Evolutionary conservation across 2,329 filamentous ascomycete species (phyloP).

Genomic region (Amauroascus verrucosus): DNA sequence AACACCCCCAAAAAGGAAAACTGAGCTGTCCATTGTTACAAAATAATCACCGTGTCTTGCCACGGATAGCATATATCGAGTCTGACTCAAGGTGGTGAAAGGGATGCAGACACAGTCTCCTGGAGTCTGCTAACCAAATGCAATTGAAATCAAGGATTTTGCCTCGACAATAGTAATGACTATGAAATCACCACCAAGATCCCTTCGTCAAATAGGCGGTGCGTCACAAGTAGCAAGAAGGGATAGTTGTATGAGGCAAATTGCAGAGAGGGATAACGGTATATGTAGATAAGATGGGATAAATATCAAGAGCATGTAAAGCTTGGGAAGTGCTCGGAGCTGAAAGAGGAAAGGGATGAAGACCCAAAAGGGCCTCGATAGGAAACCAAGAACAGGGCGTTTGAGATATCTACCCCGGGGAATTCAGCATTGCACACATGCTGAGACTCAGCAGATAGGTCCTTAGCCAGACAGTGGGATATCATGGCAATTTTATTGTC

Average conservation of each 20-base stretch:
- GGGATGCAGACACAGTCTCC: background rate
- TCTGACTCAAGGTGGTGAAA: background rate
- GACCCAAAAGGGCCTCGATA: background rate
- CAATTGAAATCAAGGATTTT: no score
- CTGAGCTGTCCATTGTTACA: background rate
- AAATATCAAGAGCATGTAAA: no score
- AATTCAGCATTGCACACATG: background rate
- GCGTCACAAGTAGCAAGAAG: no score
- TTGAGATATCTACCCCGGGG: background rate
- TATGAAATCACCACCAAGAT: no score
- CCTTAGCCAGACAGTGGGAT: background rate
- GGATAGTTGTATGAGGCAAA: no score
- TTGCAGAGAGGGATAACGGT: no score
- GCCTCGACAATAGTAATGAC: no score
- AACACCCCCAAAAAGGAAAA: background rate
- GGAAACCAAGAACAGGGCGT: background rate
- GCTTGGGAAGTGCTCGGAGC: no score
- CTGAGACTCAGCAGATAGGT: background rate
- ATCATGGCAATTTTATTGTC: constrained; percentile 5
- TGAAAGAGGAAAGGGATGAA: background rate
- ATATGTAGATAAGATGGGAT: no score
- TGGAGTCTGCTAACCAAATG: no score
- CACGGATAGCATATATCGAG: background rate
- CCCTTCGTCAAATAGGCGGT: no score
- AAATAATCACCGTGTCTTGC: background rate